Evolutionary conservation across 192 early-diverging fungal species (phyloP), one percentile per base, ranked within the genome.

Genomic region (Dissophora globulifera): DNA sequence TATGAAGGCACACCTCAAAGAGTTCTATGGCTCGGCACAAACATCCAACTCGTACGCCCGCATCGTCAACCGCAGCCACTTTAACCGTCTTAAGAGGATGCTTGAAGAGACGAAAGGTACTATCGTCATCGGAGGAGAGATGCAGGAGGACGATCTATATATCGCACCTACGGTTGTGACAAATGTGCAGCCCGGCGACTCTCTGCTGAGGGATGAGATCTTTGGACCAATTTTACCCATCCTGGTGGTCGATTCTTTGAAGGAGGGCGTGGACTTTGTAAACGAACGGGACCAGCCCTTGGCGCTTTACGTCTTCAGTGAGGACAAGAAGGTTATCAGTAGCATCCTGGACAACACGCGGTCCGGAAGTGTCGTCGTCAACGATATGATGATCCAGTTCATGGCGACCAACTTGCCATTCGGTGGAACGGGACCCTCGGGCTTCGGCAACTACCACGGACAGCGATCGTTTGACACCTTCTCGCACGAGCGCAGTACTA

Each of bases 141-240:
- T 58, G 11, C 87, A 93, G 53, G 76, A 83, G 25, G 54, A 67
- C 15, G 88, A 90, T 42, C 79, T 83, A 16, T 99, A 84, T 79
- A 85, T 99, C 43, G 86, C 88, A n/a, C 94, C 93, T 2, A 95
- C 93, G 8, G 64, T 97, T 19, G 66, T 99, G n/a, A 78, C 88
- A 11, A 86, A 91, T 22, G 93, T 97, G 19, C 45, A 68, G 7
- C 67, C 84, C 10, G 82, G 83, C 64, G 82, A 86, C 43, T 52
- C 69, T 9, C 75, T 93, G 57, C 94, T 97, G 95, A 50, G 82
- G 20, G 89, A 89, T 27, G 96, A 99, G 79, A 70, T 99, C 41
- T 97, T 99, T 86, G 97, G 94, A 20, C 97, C 97, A 4, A 74
- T 97, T 32, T 74, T 99, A 58, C 94, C 94, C 16, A 83, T 99